Conservation (phyloP, 495 filamentous ascomycete species). For the Lophiotrema nucula region DNA sequence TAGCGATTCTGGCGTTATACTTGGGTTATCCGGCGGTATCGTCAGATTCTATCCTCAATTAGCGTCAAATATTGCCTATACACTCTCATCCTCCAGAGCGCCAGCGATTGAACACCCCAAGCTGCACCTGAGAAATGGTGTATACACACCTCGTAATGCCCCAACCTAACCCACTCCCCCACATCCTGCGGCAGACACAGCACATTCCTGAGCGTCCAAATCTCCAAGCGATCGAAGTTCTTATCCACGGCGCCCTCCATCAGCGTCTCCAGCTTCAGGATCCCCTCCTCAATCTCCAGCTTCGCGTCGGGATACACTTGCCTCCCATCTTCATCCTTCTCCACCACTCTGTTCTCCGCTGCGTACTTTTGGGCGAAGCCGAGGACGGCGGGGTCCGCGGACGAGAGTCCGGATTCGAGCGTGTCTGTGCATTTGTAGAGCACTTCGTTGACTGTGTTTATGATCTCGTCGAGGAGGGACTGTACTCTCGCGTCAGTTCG, state of each 20-base stretch:
- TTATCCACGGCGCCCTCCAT: conserved; percentile 76
- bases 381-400: conserved; percentile 66
- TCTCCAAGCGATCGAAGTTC: conserved; percentile 76
- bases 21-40: conserved; percentile 21
- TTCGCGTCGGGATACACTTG: conserved; percentile 49
- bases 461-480: conserved; percentile 95
- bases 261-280: conserved; percentile 92
- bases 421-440: conserved; percentile 80
- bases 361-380: conserved; percentile 57
- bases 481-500: conserved; percentile 36
- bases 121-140: no score
- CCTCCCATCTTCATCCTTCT: conserved; percentile 51
- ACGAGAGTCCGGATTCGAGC: conserved; percentile 75
- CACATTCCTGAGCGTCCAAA: conserved; percentile 85
- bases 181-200: conserved; percentile 73
- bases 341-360: conserved; percentile 45
- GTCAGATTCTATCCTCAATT: conserved; percentile 32
- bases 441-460: conserved; percentile 90
- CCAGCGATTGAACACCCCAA: no score
- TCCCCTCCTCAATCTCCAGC: conserved; percentile 82
- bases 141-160: conserved; percentile 76
- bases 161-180: conserved; percentile 71
- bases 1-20: conserved; percentile 59
- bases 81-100: no score
- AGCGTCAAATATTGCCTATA: no score